Evolutionary conservation across 2,329 filamentous ascomycete genomes (phyloP).

Genomic region (Neurospora sp.): DNA sequence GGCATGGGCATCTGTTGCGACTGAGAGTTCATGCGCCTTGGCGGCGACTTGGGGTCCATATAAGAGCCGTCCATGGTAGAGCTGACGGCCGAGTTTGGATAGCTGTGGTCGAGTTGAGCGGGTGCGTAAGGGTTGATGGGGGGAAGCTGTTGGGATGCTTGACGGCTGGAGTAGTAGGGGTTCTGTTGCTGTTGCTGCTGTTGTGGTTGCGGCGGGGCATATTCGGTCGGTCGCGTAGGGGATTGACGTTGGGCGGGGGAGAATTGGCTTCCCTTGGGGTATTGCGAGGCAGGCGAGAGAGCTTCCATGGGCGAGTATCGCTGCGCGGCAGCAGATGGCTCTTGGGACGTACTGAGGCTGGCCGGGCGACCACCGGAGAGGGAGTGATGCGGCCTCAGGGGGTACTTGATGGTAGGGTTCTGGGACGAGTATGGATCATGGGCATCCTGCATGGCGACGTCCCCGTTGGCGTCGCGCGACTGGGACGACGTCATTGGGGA

Average conservation of each 20-base stretch:
- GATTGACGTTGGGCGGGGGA: slow-evolving; percentile 59
- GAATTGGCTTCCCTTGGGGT: slow-evolving; percentile 53
- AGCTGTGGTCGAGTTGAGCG: slow-evolving; percentile 60
- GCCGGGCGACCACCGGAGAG: slow-evolving; percentile 40
- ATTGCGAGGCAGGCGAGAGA: slow-evolving; percentile 70
- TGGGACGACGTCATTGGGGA: slow-evolving; percentile 50
- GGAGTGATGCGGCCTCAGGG: slow-evolving; percentile 67
- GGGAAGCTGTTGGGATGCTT: slow-evolving; percentile 53
- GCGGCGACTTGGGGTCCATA: slow-evolving; percentile 47
- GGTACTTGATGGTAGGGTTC: slow-evolving; percentile 80
- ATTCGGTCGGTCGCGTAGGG: slow-evolving; percentile 60
- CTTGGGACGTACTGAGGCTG: slow-evolving; percentile 64
- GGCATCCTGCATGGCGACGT: slow-evolving; percentile 79
- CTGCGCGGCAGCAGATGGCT: slow-evolving; percentile 75
- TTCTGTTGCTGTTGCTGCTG: slow-evolving; percentile 22
- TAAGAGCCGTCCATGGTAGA: slow-evolving; percentile 57
- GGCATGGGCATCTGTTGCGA: slow-evolving; percentile 29
- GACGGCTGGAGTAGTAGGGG: slow-evolving; percentile 46
- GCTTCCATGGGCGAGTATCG: slow-evolving; percentile 95
- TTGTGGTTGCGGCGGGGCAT: slow-evolving; percentile 27
- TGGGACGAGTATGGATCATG: slow-evolving; percentile 74
- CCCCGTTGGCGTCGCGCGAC: slow-evolving; percentile 62
- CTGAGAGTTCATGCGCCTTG: slow-evolving; percentile 40
- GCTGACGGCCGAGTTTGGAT: slow-evolving; percentile 57
- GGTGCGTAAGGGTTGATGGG: slow-evolving; percentile 62